A percentile compares a stretch with the other conserved stretches of the same genome.
Evolutionary conservation across 2,329 filamentous ascomycete species (phyloP).

Genomic region (Epichloe gansuensis): DNA sequence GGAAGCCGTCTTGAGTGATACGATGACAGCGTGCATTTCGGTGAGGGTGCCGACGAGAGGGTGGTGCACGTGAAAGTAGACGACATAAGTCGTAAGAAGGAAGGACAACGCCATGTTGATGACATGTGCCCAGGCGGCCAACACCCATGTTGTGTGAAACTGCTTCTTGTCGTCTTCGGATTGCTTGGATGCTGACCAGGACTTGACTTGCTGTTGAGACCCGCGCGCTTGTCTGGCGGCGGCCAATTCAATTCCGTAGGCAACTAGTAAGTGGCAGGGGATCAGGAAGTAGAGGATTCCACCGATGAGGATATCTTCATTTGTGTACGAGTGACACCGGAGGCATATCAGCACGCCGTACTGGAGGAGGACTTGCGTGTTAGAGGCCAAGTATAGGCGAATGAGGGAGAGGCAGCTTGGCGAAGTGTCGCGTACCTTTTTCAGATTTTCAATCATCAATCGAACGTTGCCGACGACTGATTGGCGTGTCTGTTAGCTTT

Average conservation of each 20-base stretch:
- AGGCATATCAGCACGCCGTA: conserved; percentile 94
- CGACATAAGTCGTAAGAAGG: conserved; percentile 66
- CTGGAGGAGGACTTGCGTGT: conserved; percentile 29
- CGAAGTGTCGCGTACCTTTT: conserved; percentile 50
- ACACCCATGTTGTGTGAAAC: conserved; percentile 67
- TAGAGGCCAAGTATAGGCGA: not conserved
- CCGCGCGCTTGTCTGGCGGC: conserved; percentile 69
- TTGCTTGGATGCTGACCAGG: conserved; percentile 31
- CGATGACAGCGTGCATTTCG: conserved; percentile 84
- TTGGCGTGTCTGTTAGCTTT: not conserved
- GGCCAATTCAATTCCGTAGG: conserved; percentile 76
- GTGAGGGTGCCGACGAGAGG: conserved; percentile 85
- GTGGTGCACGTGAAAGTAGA: conserved; percentile 87
- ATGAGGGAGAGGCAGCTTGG: not conserved
- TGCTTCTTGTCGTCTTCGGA: conserved; percentile 49
- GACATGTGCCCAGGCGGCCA: conserved; percentile 69
- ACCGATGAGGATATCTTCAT: conserved; percentile 64
- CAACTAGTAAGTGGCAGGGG: conserved; percentile 80
- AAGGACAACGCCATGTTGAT: conserved; percentile 76
- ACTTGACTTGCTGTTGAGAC: conserved; percentile 43
- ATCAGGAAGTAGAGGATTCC: conserved; percentile 73
- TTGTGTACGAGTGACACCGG: conserved; percentile 75
- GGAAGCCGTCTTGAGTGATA: conserved; percentile 91
- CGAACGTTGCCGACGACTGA: conserved; percentile 84
- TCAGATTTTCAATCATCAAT: conserved; percentile 91